phyloP scores from a whole-genome alignment of 2,329 filamentous ascomycete species.

The Aspergillus fumigatus region DNA sequence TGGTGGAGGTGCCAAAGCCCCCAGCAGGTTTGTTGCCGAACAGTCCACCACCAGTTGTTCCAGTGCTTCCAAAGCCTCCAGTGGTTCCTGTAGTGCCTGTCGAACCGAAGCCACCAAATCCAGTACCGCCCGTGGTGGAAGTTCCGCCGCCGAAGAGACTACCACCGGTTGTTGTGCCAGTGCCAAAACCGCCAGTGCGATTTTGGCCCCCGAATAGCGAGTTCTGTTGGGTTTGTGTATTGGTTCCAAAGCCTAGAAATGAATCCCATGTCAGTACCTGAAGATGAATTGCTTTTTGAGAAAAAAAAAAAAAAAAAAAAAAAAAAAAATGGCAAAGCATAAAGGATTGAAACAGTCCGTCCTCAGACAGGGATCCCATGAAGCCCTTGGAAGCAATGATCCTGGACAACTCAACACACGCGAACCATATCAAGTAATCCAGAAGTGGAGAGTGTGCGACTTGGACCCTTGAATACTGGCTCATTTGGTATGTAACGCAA shows the following conservation, averaged over 20 bases:
- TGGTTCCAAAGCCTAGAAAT: slow-evolving; percentile 35
- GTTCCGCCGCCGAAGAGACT: slow-evolving; percentile 24
- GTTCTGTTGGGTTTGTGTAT: slow-evolving; percentile 27
- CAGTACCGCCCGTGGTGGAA: slow-evolving; percentile 18
- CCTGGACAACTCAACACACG: neutral
- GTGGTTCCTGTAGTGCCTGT: slow-evolving; percentile 25
- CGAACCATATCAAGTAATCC: neutral
- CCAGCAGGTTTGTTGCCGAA: slow-evolving; percentile 11
- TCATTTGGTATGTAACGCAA: neutral
- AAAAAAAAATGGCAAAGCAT: slow-evolving; percentile 2
- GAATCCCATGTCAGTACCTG: slow-evolving; percentile 14
- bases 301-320: slow-evolving; percentile 2
- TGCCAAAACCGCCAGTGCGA: slow-evolving; percentile 28
- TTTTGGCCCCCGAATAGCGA: slow-evolving; percentile 35
- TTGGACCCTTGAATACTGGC: neutral
- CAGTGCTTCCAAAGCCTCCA: slow-evolving; percentile 22
- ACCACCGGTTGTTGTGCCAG: slow-evolving; percentile 24
- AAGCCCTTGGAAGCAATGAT: neutral
- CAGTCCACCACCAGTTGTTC: slow-evolving; percentile 15
- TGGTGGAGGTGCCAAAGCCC: slow-evolving; percentile 14
- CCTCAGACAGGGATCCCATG: slow-evolving; percentile 6
- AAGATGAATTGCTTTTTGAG: neutral
- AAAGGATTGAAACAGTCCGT: slow-evolving; percentile 1
- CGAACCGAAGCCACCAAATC: slow-evolving; percentile 21
- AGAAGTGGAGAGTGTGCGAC: neutral